Base-by-base conservation (phyloP, 352 stramenopile species). In the Globisporangium acanthophoron region DNA sequence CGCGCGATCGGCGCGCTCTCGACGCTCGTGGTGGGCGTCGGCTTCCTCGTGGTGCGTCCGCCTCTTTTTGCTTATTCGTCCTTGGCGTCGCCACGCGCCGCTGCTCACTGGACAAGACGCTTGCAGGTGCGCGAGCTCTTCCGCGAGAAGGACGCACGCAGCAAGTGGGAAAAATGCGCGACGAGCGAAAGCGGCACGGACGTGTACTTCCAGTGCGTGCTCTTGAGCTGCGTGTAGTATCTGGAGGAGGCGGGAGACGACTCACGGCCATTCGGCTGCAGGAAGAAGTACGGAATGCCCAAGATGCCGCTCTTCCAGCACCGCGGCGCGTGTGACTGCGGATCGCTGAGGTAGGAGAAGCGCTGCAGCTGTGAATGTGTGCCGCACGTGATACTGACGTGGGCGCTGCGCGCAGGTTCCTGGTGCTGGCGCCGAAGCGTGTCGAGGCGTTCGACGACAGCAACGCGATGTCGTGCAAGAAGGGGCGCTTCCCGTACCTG, bases 361-460 rank as follows among this genome's bases (percentile, higher is more conserved):
- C 35, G 8, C 8, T 3, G 8, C 7, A 15, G 35, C 31, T 5
- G 35, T 8, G 35, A 15, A 15, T 15, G 11, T 15, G 35, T 15
- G 31, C 31, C 7, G 35, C 35, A 15, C 35, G 35, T 12, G 35
- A 40, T 24, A 15, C 41, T 46, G 48, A 69, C 7, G 21, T 53
- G 50, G 51, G 47, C 31, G 12, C 6, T 62, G 6, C 27, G 51
- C 37, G 20, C 64, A 92, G 82, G 61, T 91, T 92, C 60, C 73
- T 88, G 58, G 61, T 91, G 15, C 61, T 92, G 16, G 83, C 83
- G 4, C 80, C 83, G 3, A 89, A 87, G 65, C 71, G 73, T 41
- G 75, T 90, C n/a, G 82, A 89, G 18, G 83, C 80, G 3, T 92
- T 90, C 51, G 83, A 92, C 57, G 83, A 92, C 55, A 91, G 80